Conservation (phyloP, 202 grass and related monocot genomes). For the Musa balbisiana region DNA sequence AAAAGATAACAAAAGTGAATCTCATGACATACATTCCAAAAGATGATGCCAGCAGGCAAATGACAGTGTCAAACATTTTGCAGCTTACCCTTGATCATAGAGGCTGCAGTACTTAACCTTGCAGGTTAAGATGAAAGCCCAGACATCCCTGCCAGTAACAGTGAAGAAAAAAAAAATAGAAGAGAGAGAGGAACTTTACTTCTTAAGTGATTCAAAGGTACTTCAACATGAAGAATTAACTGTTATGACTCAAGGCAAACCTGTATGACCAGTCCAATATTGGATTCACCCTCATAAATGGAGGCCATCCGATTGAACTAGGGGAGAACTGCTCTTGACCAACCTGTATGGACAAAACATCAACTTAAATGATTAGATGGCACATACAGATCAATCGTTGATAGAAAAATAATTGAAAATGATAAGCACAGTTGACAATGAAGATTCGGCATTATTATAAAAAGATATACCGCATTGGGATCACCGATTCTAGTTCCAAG, state of each 20-base stretch:
- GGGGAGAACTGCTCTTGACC: slow-evolving; percentile 99
- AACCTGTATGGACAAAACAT: slow-evolving; percentile 57
- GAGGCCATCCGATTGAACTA: slow-evolving; percentile 97
- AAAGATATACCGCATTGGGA: slow-evolving; percentile 78
- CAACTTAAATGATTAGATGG: slow-evolving; percentile 12
- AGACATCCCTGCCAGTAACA: slow-evolving; percentile 79
- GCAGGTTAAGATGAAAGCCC: slow-evolving; percentile 93
- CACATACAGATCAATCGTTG: neutral
- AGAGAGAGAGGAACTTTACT: neutral
- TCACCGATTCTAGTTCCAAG: slow-evolving; percentile 97
- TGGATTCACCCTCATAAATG: slow-evolving; percentile 99
- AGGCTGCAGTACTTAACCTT: slow-evolving; percentile 95
- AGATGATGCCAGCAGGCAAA: neutral
- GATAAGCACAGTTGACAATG: neutral
- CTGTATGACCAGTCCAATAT: slow-evolving; percentile 99
- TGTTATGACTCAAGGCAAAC: slow-evolving; percentile 23
- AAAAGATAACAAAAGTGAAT: neutral
- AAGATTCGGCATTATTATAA: neutral
- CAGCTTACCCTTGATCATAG: slow-evolving; percentile 83
- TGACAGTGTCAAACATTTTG: slow-evolving; percentile 8
- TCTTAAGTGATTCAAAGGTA: neutral
- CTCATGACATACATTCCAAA: neutral
- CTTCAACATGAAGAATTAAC: neutral
- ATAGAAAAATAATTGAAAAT: slow-evolving; percentile 8
- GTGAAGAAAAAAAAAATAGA: slow-evolving; percentile 8